These are phyloP conservation scores for Lolium rigidum DNA, from an alignment of 176 grass and related monocot species.

Conservation along the genomic window DNA sequence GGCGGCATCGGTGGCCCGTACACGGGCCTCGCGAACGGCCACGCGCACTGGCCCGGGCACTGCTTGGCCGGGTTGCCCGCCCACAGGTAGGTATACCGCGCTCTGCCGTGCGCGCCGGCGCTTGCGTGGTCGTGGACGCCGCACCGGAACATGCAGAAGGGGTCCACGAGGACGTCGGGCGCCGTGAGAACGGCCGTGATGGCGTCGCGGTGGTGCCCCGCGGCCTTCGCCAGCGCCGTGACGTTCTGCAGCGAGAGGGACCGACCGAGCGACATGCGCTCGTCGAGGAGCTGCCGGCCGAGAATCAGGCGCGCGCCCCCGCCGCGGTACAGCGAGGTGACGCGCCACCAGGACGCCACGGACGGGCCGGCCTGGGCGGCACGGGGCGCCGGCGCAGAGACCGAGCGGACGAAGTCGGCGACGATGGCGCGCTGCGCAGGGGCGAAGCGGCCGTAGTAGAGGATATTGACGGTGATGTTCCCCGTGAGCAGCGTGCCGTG, in stretches of 20 bases:
- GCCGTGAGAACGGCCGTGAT: conserved; percentile 75
- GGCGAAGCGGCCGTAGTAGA: conserved; percentile 84
- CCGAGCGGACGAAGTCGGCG: conserved; percentile 70
- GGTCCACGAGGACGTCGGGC: conserved; percentile 59
- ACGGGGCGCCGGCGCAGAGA: background rate
- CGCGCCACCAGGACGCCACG: conserved; percentile 87
- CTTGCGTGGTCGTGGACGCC: conserved; percentile 54
- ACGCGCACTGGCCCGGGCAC: conserved; percentile 72
- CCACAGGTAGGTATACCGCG: conserved; percentile 77
- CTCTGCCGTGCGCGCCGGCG: conserved; percentile 44
- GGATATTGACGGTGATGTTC: conserved; percentile 68
- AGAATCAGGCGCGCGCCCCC: conserved; percentile 51
- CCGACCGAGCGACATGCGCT: conserved; percentile 54
- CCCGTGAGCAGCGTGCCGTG: conserved; percentile 66
- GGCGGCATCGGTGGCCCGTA: conserved; percentile 66
- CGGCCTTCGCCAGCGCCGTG: conserved; percentile 43
- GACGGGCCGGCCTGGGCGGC: conserved; percentile 29
- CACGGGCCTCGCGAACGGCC: conserved; percentile 67
- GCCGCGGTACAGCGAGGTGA: conserved; percentile 57
- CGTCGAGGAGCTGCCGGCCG: conserved; percentile 53
- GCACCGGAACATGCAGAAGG: conserved; percentile 76
- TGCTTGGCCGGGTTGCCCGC: conserved; percentile 65
- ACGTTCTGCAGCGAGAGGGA: conserved; percentile 67
- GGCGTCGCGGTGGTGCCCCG: conserved; percentile 57
- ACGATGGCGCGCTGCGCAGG: conserved; percentile 62